phyloP scores from a whole-genome alignment of 768 basidiomycete genomes.

The Boletus coccyginus region DNA sequence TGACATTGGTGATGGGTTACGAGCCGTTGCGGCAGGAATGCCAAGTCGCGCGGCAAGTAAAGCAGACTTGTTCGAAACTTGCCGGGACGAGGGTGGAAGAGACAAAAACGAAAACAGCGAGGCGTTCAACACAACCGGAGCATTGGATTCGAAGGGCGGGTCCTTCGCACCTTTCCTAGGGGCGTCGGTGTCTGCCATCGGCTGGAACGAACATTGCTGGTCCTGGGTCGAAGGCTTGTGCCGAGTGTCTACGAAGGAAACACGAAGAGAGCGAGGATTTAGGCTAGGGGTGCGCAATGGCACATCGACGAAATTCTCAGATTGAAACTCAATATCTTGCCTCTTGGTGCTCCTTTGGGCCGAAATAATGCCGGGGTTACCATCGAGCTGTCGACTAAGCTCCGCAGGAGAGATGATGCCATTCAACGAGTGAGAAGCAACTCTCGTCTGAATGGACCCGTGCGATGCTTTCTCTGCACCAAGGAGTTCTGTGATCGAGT shows the following conservation, averaged over 20 bases:
- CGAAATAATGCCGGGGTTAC: slow-evolving; percentile 10
- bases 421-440: background rate
- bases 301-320: background rate
- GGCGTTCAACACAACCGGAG: slow-evolving; percentile 8
- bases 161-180: background rate
- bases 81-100: background rate
- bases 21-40: background rate
- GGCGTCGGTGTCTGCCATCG: background rate
- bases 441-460: slow-evolving; percentile 3
- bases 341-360: background rate
- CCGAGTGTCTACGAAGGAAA: background rate
- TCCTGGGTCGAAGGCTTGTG: background rate
- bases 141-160: slow-evolving; percentile 4
- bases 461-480: slow-evolving; percentile 6
- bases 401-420: slow-evolving; percentile 3
- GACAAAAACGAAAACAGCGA: background rate
- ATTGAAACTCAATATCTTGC: background rate
- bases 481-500: slow-evolving; percentile 18
- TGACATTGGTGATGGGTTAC: background rate
- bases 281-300: slow-evolving; percentile 1
- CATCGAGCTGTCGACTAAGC: slow-evolving; percentile 12
- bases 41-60: slow-evolving; percentile 10
- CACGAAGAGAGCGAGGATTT: background rate
- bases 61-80: slow-evolving; percentile 9
- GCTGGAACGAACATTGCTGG: background rate